These are phyloP conservation scores for Dicorynia guianensis DNA, from an alignment of 306 rosid species.

Conservation along the genomic window DNA sequence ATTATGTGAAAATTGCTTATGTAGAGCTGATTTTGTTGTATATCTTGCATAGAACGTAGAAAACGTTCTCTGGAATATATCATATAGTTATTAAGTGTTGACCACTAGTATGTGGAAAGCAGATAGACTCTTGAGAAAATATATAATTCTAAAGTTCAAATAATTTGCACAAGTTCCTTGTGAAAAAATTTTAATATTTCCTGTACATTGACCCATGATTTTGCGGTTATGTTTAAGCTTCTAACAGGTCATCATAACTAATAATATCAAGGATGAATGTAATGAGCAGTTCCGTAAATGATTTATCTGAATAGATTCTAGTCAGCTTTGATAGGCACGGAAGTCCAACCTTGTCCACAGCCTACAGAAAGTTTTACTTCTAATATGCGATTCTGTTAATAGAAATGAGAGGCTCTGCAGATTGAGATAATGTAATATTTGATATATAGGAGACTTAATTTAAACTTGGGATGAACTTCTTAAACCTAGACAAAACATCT, in stretches of 20 bases:
- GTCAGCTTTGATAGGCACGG: slow-evolving; percentile 6
- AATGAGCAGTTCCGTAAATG: slow-evolving; percentile 4
- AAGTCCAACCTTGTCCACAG: not conserved
- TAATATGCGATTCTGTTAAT: not conserved
- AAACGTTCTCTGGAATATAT: not conserved
- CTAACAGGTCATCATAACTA: not conserved
- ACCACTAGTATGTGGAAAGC: slow-evolving; percentile 12
- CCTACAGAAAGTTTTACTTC: not conserved
- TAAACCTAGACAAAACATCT: slow-evolving; percentile 2
- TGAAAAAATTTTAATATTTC: not conserved
- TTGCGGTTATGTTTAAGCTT: slow-evolving; percentile 9
- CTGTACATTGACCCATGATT: not conserved
- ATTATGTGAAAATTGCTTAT: slow-evolving; percentile 2
- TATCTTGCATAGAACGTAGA: not conserved
- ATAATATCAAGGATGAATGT: not conserved
- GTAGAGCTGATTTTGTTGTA: slow-evolving; percentile 7
- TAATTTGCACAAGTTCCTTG: not conserved
- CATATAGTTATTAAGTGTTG: slow-evolving; percentile 5
- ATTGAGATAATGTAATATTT: slow-evolving; percentile 6
- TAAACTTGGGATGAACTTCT: slow-evolving; percentile 16
- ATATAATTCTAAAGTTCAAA: slow-evolving; percentile 6
- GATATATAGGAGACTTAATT: not conserved
- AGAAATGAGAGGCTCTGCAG: not conserved
- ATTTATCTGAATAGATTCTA: slow-evolving; percentile 1
- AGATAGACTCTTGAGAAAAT: slow-evolving; percentile 26